phyloP scores from a whole-genome alignment of 495 filamentous ascomycete genomes.

The Lasiosphaeriaceae sp. region DNA sequence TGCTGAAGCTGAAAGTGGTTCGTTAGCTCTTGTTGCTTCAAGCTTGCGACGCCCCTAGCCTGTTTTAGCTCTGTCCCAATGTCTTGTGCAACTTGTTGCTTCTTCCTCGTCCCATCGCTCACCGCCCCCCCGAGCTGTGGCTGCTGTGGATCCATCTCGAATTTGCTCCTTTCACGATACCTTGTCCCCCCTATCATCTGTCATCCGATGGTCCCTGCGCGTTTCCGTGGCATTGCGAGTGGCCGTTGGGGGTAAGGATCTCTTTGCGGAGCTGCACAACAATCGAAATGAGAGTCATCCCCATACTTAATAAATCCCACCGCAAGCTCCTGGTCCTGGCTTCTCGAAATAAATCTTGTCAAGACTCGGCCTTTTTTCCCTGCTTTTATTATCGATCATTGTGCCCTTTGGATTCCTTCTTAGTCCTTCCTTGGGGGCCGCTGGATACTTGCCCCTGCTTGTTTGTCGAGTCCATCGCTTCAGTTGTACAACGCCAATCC shows the following conservation, averaged over 20 bases:
- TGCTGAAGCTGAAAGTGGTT: too few species aligned
- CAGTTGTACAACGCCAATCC: too few species aligned
- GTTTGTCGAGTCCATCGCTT: too few species aligned
- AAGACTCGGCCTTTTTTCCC: background rate
- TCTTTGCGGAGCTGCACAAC: constrained; percentile 3
- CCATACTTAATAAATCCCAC: constrained; percentile 4
- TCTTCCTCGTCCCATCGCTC: background rate
- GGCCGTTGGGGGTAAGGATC: background rate
- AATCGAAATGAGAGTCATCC: constrained; percentile 21
- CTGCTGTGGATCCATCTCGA: constrained; percentile 1
- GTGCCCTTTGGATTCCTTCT: too few species aligned
- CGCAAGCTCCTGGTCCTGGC: constrained; percentile 1
- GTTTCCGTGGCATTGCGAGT: constrained; percentile 23
- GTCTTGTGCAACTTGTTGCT: background rate
- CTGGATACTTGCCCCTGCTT: background rate
- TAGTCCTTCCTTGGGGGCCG: too few species aligned
- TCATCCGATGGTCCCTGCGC: constrained; percentile 16
- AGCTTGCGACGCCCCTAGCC: background rate
- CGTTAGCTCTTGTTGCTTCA: too few species aligned
- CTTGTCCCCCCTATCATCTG: background rate
- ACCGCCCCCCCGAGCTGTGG: background rate
- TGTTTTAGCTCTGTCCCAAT: background rate
- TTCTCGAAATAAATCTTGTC: background rate
- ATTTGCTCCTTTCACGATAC: constrained; percentile 4
- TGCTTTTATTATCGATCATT: too few species aligned